Percentiles rank a stretch among this genome's conserved stretches.
These are phyloP conservation scores for Diplosphaera chodatii DNA, from an alignment of 139 green algal species.

Conservation along the genomic window DNA sequence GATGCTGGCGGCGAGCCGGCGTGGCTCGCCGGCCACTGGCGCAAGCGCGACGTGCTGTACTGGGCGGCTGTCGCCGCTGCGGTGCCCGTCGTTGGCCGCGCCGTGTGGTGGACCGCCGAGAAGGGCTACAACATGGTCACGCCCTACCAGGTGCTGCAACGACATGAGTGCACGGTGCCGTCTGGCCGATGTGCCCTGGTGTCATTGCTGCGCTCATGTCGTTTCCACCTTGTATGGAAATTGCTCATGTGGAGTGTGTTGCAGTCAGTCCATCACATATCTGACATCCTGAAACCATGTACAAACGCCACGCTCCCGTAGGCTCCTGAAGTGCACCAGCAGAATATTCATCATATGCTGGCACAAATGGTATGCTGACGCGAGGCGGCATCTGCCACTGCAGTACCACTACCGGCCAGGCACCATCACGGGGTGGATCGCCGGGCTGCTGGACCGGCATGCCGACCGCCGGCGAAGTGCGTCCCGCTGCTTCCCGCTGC, in stretches of 20 bases:
- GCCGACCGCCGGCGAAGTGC: conserved; percentile 67
- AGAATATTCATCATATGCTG: too few species aligned
- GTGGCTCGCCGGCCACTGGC: background rate
- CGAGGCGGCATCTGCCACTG: conserved; percentile 6
- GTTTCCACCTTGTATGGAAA: too few species aligned
- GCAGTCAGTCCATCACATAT: too few species aligned
- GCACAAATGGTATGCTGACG: too few species aligned
- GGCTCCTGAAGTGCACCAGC: too few species aligned
- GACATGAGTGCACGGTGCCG: background rate
- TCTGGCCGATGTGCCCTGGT: background rate
- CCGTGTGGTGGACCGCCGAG: conserved; percentile 26
- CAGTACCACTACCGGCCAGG: conserved; percentile 90
- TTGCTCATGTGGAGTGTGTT: too few species aligned
- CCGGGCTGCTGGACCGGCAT: conserved; percentile 61
- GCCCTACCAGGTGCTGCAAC: conserved; percentile 8
- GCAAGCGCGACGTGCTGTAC: conserved; percentile 1
- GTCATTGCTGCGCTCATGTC: too few species aligned
- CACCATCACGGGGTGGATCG: conserved; percentile 75
- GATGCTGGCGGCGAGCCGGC: background rate
- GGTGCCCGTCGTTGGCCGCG: conserved; percentile 12
- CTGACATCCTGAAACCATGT: too few species aligned
- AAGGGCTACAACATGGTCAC: conserved; percentile 22
- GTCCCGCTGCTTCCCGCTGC: background rate
- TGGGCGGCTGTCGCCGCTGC: conserved; percentile 8
- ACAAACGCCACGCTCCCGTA: too few species aligned